phyloP scores from a whole-genome alignment of 345 rosid species.

The Cardamine resedifolia region DNA sequence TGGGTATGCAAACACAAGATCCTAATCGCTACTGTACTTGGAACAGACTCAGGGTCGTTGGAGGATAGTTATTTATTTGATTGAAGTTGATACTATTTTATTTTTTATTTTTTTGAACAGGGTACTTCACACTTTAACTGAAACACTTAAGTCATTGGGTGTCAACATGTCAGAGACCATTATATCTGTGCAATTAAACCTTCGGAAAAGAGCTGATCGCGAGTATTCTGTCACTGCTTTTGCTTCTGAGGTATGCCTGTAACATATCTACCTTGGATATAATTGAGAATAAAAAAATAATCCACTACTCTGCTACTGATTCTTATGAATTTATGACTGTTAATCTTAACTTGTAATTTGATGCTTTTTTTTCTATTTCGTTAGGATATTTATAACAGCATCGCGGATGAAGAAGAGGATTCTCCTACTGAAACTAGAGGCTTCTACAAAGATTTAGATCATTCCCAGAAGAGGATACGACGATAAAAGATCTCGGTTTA shows the following conservation, averaged over 20 bases:
- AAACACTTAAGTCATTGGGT: conserved; percentile 62
- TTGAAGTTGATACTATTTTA: neutral
- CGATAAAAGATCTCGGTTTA: conserved; percentile 40
- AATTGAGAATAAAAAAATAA: neutral
- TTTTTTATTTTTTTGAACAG: conserved; percentile 44
- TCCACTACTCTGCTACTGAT: neutral
- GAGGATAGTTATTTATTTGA: too few relatives aligned
- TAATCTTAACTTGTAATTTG: neutral
- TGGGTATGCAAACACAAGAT: neutral
- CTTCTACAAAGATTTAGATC: conserved; percentile 42
- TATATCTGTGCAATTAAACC: conserved; percentile 67
- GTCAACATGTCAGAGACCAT: conserved; percentile 65
- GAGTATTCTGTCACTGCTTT: conserved; percentile 32
- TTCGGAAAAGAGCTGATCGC: conserved; percentile 44
- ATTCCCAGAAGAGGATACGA: conserved; percentile 48
- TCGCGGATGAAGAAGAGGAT: conserved; percentile 36
- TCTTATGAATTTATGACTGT: neutral
- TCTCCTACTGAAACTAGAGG: conserved; percentile 41
- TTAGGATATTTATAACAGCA: conserved; percentile 44
- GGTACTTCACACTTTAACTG: conserved; percentile 53
- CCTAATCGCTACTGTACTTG: neutral
- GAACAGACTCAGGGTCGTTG: neutral
- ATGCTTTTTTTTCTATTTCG: neutral
- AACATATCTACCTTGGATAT: neutral
- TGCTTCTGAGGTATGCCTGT: conserved; percentile 50